Evolutionary conservation across 108 stramenopile species (phyloP).

Genomic region (Epipyxis sp.): DNA sequence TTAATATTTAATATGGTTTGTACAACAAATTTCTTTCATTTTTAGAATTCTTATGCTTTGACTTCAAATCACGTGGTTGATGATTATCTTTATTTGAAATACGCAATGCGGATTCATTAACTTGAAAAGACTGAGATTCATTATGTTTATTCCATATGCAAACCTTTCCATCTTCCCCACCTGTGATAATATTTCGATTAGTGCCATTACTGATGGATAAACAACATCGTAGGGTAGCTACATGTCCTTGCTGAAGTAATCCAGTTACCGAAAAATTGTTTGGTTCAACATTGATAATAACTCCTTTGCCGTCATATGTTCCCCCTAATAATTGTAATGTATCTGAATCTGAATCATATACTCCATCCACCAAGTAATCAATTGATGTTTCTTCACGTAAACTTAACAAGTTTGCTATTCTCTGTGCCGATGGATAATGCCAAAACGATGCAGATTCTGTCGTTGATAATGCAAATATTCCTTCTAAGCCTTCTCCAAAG

Average conservation of each 20-base stretch:
- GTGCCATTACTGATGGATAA: neutral
- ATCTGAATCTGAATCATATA: conserved; percentile 35
- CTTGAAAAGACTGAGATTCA: neutral
- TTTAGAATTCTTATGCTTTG: too few species aligned
- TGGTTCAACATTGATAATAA: conserved; percentile 37
- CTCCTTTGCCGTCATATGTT: conserved; percentile 27
- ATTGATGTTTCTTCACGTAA: conserved; percentile 30
- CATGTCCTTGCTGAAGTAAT: conserved; percentile 31
- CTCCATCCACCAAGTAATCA: conserved; percentile 45
- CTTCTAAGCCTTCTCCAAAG: conserved; percentile 40
- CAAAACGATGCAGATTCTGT: conserved; percentile 45
- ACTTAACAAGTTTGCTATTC: conserved; percentile 36
- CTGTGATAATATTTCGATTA: conserved; percentile 17
- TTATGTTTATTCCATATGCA: conserved; percentile 36
- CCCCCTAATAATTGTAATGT: conserved; percentile 38
- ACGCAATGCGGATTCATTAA: too few species aligned
- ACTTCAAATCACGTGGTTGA: too few species aligned
- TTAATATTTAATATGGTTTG: too few species aligned
- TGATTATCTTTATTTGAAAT: too few species aligned
- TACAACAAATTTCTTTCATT: too few species aligned
- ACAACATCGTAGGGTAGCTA: conserved; percentile 1
- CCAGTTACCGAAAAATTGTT: conserved; percentile 35
- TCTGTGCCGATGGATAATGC: conserved; percentile 47
- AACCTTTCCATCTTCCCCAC: conserved; percentile 48
- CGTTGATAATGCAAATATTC: conserved; percentile 37